Evolutionary conservation across 164 flowering plant species (phyloP), one percentile per base, ranked within the genome.

Genomic region (Nelumbo lutea): DNA sequence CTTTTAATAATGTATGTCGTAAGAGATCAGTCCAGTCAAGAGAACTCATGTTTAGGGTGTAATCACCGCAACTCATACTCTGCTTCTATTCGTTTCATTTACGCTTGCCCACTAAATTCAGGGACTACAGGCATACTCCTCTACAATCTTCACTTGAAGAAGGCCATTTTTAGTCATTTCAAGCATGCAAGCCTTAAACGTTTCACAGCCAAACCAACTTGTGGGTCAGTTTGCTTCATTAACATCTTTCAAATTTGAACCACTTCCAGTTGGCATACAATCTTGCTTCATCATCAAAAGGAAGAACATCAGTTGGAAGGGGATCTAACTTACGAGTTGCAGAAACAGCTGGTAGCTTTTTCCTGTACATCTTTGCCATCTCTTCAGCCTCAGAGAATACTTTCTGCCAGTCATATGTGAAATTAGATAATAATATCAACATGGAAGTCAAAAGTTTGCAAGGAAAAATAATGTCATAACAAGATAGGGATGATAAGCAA

Each of bases 221-320:
- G 42, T 5, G 46, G 44, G 41, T 74, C 76, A 70, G 46, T 62
- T 66, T 48, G 69, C 15, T 68, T 65, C 72, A 58, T 61, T 65
- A 43, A 73, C 81, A 27, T 53, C 73, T 74, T 70, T 87, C 87
- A 62, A 95, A 95, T 70, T 73, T 82, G 79, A 95, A 89, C 97
- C 98, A 95, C 14, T 71, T 70, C 97, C 97, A 95, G 68, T 95
- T 95, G 68, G 96, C 79, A 72, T 79, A 95, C 13, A 83, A 51
- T 60, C 63, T 72, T 59, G 79, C 83, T 78, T 95, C 98, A 47
- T 82, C 80, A 3, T 86, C 83, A 53, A 86, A 90, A 48, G 88
- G 83, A 14, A 84, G 68, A 61, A 64, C 68, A 60, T 74, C 78
- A 3, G 65, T 62, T 41, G 85, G 81, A 67, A 80, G 72, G 38